Conservation (phyloP, 352 stramenopile genomes). For the Phytophthora fragariae region DNA sequence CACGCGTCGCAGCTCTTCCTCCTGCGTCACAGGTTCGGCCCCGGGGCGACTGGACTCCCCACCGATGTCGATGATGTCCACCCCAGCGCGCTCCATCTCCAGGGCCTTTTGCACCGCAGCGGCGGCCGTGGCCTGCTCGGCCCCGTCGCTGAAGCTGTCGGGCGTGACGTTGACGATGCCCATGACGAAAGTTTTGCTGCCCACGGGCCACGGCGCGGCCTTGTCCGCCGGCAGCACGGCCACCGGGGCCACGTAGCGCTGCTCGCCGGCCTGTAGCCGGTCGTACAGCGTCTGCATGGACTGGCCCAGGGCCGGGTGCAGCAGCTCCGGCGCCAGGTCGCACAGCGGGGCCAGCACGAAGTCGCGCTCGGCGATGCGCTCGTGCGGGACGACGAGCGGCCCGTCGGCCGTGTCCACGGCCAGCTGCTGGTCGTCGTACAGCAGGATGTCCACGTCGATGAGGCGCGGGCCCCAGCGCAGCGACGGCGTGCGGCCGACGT, state of each 20-base stretch:
- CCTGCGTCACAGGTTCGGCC: constrained; percentile 83
- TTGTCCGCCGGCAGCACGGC: constrained; percentile 66
- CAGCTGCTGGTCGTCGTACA: constrained; percentile 88
- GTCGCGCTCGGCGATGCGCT: constrained; percentile 93
- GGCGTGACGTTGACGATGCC: constrained; percentile 99
- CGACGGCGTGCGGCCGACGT: constrained; percentile 85
- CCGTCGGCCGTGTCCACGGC: constrained; percentile 69
- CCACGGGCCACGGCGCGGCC: constrained; percentile 48
- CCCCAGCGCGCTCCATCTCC: constrained; percentile 91
- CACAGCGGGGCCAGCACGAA: constrained; percentile 97
- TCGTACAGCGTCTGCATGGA: constrained; percentile 80
- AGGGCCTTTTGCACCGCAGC: constrained; percentile 85
- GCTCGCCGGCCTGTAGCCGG: constrained; percentile 34
- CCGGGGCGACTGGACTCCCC: constrained; percentile 99
- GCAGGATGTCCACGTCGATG: constrained; percentile 97
- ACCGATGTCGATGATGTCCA: constrained; percentile 97
- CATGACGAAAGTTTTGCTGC: constrained; percentile 94
- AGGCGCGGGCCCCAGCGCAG: constrained; percentile 91
- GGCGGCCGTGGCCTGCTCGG: constrained; percentile 51
- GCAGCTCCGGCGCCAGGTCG: constrained; percentile 89
- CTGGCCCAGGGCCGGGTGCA: constrained; percentile 80
- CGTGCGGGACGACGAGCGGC: constrained; percentile 94
- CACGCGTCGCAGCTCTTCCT: constrained; percentile 92
- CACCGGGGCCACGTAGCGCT: constrained; percentile 51
- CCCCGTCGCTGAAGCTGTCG: constrained; percentile 95